phyloP scores from a whole-genome alignment of 1,284 basidiomycete species.

The Mycosarcoma mackinlayi region DNA sequence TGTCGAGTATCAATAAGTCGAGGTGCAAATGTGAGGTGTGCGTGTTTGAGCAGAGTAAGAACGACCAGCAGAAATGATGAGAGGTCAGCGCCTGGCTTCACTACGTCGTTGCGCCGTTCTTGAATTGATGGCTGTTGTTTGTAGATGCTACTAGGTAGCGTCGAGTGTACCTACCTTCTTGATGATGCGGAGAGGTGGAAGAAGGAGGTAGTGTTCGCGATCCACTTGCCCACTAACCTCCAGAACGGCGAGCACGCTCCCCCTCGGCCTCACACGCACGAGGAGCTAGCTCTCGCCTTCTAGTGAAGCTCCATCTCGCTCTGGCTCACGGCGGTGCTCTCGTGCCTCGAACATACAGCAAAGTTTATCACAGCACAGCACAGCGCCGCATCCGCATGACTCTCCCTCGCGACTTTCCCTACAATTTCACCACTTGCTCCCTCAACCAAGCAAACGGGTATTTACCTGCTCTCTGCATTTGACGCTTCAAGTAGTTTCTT shows the following conservation, averaged over 20 bases:
- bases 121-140: not conserved
- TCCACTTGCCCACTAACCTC: conserved; percentile 24
- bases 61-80: conserved; percentile 7
- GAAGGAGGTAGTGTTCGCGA: conserved; percentile 28
- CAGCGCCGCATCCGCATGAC: too few species aligned
- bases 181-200: conserved; percentile 54
- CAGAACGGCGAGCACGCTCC: conserved; percentile 12
- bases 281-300: too few species aligned
- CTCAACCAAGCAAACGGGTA: too few species aligned
- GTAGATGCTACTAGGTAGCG: conserved; percentile 23
- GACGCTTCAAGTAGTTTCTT: not conserved
- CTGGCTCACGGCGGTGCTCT: too few species aligned
- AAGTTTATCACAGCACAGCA: too few species aligned
- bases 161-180: conserved; percentile 50
- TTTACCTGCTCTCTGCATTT: too few species aligned
- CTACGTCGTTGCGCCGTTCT: not conserved
- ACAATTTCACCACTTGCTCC: too few species aligned
- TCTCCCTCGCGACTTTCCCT: too few species aligned
- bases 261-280: conserved; percentile 4
- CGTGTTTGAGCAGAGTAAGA: not conserved
- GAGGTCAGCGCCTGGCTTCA: conserved; percentile 29
- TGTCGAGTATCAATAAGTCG: conserved; percentile 1
- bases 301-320: too few species aligned
- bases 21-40: not conserved
- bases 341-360: too few species aligned